phyloP scores from a whole-genome alignment of 2,329 filamentous ascomycete species.

The Juglanconis oblonga region DNA sequence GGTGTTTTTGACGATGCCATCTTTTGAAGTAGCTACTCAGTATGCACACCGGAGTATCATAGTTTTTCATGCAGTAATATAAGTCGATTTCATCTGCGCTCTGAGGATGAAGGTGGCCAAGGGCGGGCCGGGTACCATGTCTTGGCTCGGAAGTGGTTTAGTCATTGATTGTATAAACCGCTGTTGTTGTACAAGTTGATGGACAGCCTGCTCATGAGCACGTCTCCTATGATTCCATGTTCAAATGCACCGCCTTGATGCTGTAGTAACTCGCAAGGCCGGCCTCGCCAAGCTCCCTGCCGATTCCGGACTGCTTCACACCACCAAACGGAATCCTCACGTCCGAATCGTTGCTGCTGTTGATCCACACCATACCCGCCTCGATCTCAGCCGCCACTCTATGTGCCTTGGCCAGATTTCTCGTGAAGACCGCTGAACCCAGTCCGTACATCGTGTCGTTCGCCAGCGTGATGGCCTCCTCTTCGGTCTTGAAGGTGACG shows the following conservation, averaged over 20 bases:
- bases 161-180: too few relatives aligned
- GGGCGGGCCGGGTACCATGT: too few relatives aligned
- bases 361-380: slow-evolving; percentile 51
- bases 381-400: slow-evolving; percentile 51
- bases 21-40: too few relatives aligned
- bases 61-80: too few relatives aligned
- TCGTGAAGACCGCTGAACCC: slow-evolving; percentile 56
- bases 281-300: slow-evolving; percentile 35
- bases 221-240: slow-evolving; percentile 26
- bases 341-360: slow-evolving; percentile 39
- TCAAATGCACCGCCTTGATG: slow-evolving; percentile 35
- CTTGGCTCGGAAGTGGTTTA: too few relatives aligned
- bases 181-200: too few relatives aligned
- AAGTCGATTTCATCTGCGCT: too few relatives aligned
- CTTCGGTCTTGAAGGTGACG: slow-evolving; percentile 32
- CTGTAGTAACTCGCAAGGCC: slow-evolving; percentile 34
- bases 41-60: too few relatives aligned
- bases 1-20: too few relatives aligned
- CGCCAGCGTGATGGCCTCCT: slow-evolving; percentile 33
- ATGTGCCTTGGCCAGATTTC: slow-evolving; percentile 46
- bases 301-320: slow-evolving; percentile 37
- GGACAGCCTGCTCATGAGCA: too few relatives aligned
- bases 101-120: too few relatives aligned
- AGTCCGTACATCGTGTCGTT: slow-evolving; percentile 55
- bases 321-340: slow-evolving; percentile 52